Evolutionary conservation across 148 eudicot species (phyloP), one percentile per base, ranked within the genome.

Genomic region (Limonium bicolor): DNA sequence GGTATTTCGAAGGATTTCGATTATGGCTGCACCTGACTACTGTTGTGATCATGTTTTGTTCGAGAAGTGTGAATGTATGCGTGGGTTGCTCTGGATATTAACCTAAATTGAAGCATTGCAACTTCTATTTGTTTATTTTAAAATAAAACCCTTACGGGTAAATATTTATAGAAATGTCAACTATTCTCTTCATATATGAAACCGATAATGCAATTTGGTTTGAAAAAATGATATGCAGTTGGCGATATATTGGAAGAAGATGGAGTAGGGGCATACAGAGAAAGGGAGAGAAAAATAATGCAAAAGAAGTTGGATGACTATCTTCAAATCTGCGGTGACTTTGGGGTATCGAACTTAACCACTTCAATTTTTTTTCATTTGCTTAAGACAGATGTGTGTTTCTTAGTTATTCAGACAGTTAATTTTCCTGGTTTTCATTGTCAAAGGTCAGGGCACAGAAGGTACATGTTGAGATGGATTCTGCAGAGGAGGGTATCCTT

Each of bases 401-500:
- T 6, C 13, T 28, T 43, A 31, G 27, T 11, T 25, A 43, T 0
- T 43, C 14, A 20, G 1, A 40, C 12, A 40, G 5, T n/a, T 11
- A 13, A 23, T 28, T 6, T 22, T 41, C 14, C 28, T 41, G n/a
- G 22, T 22, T 2, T 24, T 43, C 9, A 51, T 61, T 36, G 31
- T n/a, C 5, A 37, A 37, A 74, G 95, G 77, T 74, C 36, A 51
- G 47, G 33, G 76, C 79, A 22, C 73, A 79, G 62, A 66, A 58
- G 58, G 22, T 71, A 16, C 46, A 54, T 41, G 44, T 46, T 41
- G 94, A 79, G 56, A 60, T 41, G 64, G 79, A 77, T 38, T 81
- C 80, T 19, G 47, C 77, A 30, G 92, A 68, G 82, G 64, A 69
- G 54, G 97, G 97, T 18, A 60, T 90, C 32, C 59, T 84, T 59